A percentile compares a stretch with the other conserved stretches of the same genome.
These are phyloP conservation scores for Corymbia calophylla DNA, from an alignment of 441 rosid species.

Conservation along the genomic window DNA sequence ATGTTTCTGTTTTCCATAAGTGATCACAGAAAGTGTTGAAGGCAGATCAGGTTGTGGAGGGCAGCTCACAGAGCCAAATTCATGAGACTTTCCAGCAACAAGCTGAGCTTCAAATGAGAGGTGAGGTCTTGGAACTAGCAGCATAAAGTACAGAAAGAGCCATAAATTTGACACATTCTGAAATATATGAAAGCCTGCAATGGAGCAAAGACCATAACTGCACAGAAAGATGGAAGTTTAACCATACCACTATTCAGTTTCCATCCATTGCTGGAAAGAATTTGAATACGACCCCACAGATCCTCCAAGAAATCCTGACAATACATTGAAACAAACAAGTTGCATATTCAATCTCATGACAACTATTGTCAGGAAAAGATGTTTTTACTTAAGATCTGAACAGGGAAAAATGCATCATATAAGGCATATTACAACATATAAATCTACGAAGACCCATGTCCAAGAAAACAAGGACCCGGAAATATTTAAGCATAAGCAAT, in stretches of 20 bases:
- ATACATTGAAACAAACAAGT: not conserved
- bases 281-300: constrained; percentile 76
- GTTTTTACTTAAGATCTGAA: not conserved
- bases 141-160: constrained; percentile 9
- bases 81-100: constrained; percentile 96
- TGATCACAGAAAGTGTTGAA: constrained; percentile 37
- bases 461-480: not conserved
- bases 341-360: not conserved
- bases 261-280: constrained; percentile 80
- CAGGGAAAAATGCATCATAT: not conserved
- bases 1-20: constrained; percentile 76
- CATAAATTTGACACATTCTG: not conserved
- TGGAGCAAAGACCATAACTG: not conserved
- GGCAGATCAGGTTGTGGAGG: constrained; percentile 73
- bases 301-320: constrained; percentile 96
- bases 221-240: constrained; percentile 1
- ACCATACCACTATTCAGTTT: constrained; percentile 83
- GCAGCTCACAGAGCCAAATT: constrained; percentile 64
- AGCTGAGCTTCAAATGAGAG: constrained; percentile 98
- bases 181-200: not conserved
- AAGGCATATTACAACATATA: not conserved
- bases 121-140: constrained; percentile 95
- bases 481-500: not conserved
- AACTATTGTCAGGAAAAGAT: not conserved
- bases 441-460: not conserved